Conservation (phyloP, 116 monocot genomes). For the Iris pallida region DNA sequence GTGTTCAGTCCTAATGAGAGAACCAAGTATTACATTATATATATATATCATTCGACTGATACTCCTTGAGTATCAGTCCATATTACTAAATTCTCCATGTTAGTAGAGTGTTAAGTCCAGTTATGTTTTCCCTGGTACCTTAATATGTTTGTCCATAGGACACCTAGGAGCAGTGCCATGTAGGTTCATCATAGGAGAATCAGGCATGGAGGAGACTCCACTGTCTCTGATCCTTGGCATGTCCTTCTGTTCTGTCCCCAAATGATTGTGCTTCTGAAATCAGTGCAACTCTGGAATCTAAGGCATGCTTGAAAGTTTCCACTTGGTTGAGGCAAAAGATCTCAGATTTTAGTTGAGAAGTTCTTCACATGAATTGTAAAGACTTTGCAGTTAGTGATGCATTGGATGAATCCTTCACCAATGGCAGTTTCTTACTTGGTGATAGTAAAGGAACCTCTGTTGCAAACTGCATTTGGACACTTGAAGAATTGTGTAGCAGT, state of each 20-base stretch:
- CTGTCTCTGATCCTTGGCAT: constrained; percentile 56
- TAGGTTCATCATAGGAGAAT: no score
- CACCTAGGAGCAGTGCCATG: no score
- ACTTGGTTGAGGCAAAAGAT: constrained; percentile 57
- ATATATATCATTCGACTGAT: no score
- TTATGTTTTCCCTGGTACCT: no score
- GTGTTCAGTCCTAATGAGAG: no score
- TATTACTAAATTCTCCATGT: no score
- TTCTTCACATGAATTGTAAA: constrained; percentile 49
- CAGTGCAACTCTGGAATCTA: constrained; percentile 51
- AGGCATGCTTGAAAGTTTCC: constrained; percentile 84
- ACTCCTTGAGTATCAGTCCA: no score
- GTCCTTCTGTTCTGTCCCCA: constrained; percentile 35
- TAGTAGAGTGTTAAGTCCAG: no score
- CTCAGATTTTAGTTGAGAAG: constrained; percentile 29
- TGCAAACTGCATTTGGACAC: constrained; percentile 22
- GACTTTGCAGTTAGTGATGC: constrained; percentile 36
- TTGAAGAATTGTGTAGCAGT: no score
- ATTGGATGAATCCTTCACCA: constrained; percentile 16
- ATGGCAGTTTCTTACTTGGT: background rate
- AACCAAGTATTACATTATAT: no score
- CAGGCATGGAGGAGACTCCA: constrained; percentile 74
- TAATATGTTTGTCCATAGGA: no score
- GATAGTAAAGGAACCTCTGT: constrained; percentile 14
- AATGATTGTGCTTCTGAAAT: constrained; percentile 16